phyloP scores from a whole-genome alignment of 1,284 basidiomycete genomes.

The Gymnopus androsaceus region DNA sequence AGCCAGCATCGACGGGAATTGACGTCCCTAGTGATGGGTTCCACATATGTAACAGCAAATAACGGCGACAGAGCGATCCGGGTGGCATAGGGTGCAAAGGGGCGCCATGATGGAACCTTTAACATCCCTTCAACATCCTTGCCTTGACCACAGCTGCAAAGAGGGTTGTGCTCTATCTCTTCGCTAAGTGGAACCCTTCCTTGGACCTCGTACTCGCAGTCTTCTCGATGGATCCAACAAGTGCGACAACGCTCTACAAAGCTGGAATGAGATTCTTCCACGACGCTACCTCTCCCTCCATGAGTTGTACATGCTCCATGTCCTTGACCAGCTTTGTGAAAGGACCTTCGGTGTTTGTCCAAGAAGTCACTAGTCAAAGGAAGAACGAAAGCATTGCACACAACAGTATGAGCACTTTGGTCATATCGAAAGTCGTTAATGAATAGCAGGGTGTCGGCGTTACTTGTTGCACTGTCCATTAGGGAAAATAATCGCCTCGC shows the following conservation, averaged over 20 bases:
- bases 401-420: conserved; percentile 30
- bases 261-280: conserved; percentile 41
- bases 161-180: conserved; percentile 27
- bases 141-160: conserved; percentile 40
- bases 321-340: conserved; percentile 18
- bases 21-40: conserved; percentile 26
- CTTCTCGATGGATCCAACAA: conserved; percentile 33
- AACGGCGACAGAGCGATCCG: conserved; percentile 36
- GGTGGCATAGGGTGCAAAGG: conserved; percentile 33
- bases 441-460: conserved; percentile 31
- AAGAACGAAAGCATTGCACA: conserved; percentile 36
- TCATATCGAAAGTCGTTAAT: conserved; percentile 31
- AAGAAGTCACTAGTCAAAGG: conserved; percentile 23
- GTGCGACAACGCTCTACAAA: conserved; percentile 39
- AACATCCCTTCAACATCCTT: conserved; percentile 32
- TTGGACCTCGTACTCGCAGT: conserved; percentile 32
- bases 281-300: conserved; percentile 28
- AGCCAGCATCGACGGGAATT: conserved; percentile 25
- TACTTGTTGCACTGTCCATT: conserved; percentile 18
- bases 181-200: conserved; percentile 30
- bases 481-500: conserved; percentile 23
- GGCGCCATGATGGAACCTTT: conserved; percentile 28
- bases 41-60: conserved; percentile 39
- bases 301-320: conserved; percentile 17
- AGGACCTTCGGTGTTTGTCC: conserved; percentile 4